Conservation (phyloP, 228 moss, liverwort and hornwort genomes). For the Sphagnum magellanicum region DNA sequence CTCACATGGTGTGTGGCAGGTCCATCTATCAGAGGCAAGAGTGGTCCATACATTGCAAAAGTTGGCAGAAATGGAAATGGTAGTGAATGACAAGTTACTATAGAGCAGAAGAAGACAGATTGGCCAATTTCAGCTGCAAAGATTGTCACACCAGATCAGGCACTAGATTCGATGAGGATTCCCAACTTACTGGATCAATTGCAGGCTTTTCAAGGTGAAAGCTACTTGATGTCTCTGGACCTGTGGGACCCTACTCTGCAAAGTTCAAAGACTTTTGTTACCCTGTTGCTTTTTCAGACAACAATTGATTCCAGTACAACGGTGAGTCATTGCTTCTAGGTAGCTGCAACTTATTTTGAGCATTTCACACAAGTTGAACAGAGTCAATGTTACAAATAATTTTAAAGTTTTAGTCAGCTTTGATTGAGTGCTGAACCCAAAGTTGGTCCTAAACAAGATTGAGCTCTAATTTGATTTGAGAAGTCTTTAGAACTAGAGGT, state of each 20-base stretch:
- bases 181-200: conserved; percentile 1
- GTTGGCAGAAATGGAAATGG: conserved; percentile 69
- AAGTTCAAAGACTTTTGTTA: conserved; percentile 92
- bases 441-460: too few relatives aligned
- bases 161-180: conserved; percentile 8
- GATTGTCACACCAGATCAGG: conserved; percentile 17
- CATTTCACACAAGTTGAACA: too few relatives aligned
- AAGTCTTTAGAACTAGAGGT: too few relatives aligned
- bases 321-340: too few relatives aligned
- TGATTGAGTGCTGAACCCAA: too few relatives aligned
- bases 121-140: conserved; percentile 10
- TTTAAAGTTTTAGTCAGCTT: too few relatives aligned
- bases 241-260: conserved; percentile 57
- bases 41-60: conserved; percentile 80
- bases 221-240: conserved; percentile 72
- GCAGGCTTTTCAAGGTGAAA: conserved; percentile 24
- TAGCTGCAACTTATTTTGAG: too few relatives aligned
- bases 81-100: conserved; percentile 57
- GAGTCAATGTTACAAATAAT: too few relatives aligned
- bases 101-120: conserved; percentile 23
- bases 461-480: too few relatives aligned
- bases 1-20: conserved; percentile 53
- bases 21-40: conserved; percentile 89
- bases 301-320: conserved; percentile 63
- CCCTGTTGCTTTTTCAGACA: conserved; percentile 79